Evolutionary conservation across 179 eudicot species (phyloP).

Genomic region (Silene noctiflora): DNA sequence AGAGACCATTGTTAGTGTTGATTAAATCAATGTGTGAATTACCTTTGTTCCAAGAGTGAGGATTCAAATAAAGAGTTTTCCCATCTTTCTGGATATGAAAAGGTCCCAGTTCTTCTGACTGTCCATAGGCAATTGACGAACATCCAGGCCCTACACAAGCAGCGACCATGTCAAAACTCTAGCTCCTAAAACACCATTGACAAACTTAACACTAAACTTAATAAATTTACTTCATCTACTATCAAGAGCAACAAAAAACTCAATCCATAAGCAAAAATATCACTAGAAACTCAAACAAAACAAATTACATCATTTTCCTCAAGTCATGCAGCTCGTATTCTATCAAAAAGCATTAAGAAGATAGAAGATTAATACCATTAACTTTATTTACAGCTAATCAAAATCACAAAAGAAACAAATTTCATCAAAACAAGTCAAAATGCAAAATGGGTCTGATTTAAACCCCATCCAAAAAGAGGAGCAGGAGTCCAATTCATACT

Average conservation of each 20-base stretch:
- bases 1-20: neutral
- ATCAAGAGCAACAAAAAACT: too few species aligned
- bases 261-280: neutral
- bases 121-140: slow-evolving; percentile 89
- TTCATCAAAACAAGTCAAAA: neutral
- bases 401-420: too few species aligned
- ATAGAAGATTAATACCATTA: too few species aligned
- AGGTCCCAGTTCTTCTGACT: slow-evolving; percentile 95
- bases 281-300: neutral
- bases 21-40: slow-evolving; percentile 1
- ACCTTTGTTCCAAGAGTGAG: slow-evolving; percentile 92
- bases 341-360: neutral
- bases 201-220: too few species aligned
- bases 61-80: slow-evolving; percentile 69
- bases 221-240: too few species aligned
- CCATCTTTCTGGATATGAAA: slow-evolving; percentile 88
- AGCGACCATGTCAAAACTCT: slow-evolving; percentile 14
- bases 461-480: too few species aligned
- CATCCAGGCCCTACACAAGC: slow-evolving; percentile 88
- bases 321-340: neutral
- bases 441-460: too few species aligned
- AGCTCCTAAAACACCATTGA: too few species aligned
- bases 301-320: neutral
- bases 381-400: too few species aligned
- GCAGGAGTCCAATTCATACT: too few species aligned